Evolutionary conservation across 805 yeast species (phyloP).

Genomic region (Metschnikowia baotianmanensis): DNA sequence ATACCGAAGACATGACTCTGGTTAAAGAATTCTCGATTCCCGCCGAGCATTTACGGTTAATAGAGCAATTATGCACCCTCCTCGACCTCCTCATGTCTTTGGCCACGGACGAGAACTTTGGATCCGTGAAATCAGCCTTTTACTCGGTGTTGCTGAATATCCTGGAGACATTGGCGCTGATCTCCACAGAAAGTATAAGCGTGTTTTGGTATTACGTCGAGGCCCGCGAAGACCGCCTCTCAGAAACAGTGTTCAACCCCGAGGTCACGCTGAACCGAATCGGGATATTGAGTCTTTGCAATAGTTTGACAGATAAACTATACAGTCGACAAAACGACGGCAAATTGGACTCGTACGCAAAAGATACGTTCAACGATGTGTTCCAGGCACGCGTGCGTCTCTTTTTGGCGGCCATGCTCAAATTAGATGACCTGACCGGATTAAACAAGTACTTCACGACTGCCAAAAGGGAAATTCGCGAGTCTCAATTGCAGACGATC

Average conservation of each 20-base stretch:
- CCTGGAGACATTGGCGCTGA: slow-evolving; percentile 23
- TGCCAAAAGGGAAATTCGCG: slow-evolving; percentile 28
- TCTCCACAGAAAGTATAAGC: slow-evolving; percentile 21
- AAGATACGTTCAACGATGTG: slow-evolving; percentile 40
- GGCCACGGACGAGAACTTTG: slow-evolving; percentile 12
- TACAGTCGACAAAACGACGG: slow-evolving; percentile 20
- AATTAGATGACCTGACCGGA: slow-evolving; percentile 45
- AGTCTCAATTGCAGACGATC: slow-evolving; percentile 20
- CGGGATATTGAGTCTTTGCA: slow-evolving; percentile 39
- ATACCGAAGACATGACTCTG: not conserved
- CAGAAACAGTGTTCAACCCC: slow-evolving; percentile 26
- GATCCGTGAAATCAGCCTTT: slow-evolving; percentile 23
- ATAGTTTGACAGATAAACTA: slow-evolving; percentile 35
- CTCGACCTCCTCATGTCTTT: slow-evolving; percentile 29
- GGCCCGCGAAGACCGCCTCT: slow-evolving; percentile 26
- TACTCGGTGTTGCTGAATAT: slow-evolving; percentile 26
- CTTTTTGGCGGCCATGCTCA: slow-evolving; percentile 33
- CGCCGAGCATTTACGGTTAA: not conserved
- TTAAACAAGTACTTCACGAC: slow-evolving; percentile 38
- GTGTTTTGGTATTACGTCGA: slow-evolving; percentile 40
- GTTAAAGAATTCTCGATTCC: not conserved
- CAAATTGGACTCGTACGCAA: slow-evolving; percentile 29
- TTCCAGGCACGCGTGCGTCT: slow-evolving; percentile 35
- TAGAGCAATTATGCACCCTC: slow-evolving; percentile 21
- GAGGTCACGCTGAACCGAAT: slow-evolving; percentile 34